These are phyloP conservation scores for Globisporangium heterothallicum DNA, from an alignment of 352 stramenopile genomes.

Conservation along the genomic window DNA sequence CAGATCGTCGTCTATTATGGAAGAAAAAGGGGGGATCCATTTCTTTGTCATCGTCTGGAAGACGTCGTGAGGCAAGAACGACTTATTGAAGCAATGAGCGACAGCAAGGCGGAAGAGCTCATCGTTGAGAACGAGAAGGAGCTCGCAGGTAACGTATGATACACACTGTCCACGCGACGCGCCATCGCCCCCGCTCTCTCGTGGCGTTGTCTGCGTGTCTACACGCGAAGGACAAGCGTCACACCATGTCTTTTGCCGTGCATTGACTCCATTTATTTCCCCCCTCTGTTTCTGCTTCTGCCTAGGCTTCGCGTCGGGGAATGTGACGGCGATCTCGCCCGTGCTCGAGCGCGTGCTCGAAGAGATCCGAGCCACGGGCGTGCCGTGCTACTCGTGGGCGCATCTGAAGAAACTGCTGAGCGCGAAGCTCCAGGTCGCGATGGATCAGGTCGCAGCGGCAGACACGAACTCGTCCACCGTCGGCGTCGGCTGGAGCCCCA, in stretches of 20 bases:
- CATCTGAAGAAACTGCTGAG: slow-evolving; percentile 65
- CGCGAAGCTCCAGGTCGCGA: slow-evolving; percentile 41
- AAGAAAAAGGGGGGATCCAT: slow-evolving; percentile 6
- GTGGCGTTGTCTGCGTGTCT: not conserved
- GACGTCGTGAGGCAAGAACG: no score
- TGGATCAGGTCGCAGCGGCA: slow-evolving; percentile 51
- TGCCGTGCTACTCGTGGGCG: slow-evolving; percentile 66
- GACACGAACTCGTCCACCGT: slow-evolving; percentile 26
- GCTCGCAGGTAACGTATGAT: slow-evolving; percentile 61
- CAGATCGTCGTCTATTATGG: slow-evolving; percentile 3
- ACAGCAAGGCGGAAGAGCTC: slow-evolving; percentile 28
- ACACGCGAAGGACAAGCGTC: not conserved
- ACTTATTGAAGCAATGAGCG: slow-evolving; percentile 2
- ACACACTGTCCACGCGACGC: no score
- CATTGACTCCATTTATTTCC: no score
- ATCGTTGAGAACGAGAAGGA: slow-evolving; percentile 69
- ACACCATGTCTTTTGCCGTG: not conserved
- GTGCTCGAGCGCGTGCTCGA: slow-evolving; percentile 55
- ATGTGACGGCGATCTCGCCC: slow-evolving; percentile 37
- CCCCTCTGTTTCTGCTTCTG: no score
- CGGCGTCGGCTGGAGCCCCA: slow-evolving; percentile 35
- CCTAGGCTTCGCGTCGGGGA: slow-evolving; percentile 53
- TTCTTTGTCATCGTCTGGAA: not conserved
- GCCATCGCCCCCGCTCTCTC: not conserved
- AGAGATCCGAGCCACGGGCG: slow-evolving; percentile 61